These are phyloP conservation scores for Lepraria neglecta DNA, from an alignment of 495 filamentous ascomycete species.

Conservation along the genomic window DNA sequence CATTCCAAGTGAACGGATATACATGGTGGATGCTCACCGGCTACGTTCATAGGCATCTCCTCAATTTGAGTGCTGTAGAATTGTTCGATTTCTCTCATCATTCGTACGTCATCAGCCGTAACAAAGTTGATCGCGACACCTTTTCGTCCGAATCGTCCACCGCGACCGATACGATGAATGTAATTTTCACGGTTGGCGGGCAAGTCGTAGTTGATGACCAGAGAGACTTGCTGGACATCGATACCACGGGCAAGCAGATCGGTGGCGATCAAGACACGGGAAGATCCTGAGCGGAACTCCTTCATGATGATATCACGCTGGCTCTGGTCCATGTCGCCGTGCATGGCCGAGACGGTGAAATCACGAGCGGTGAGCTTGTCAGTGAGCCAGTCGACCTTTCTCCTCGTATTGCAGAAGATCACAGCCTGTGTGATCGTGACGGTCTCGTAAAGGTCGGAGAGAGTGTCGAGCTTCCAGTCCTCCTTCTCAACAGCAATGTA, in stretches of 20 bases:
- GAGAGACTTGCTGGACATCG: constrained; percentile 97
- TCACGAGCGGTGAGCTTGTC: constrained; percentile 97
- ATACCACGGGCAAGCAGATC: constrained; percentile 97
- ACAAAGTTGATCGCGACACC: constrained; percentile 99
- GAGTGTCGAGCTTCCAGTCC: constrained; percentile 99
- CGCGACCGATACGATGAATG: constrained; percentile 98
- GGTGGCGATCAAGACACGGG: constrained; percentile 95
- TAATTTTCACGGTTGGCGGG: constrained; percentile 99
- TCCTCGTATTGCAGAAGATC: constrained; percentile 99
- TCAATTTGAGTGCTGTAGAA: constrained; percentile 61
- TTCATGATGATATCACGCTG: constrained; percentile 99
- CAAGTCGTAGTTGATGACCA: constrained; percentile 99
- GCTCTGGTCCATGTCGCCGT: constrained; percentile 96
- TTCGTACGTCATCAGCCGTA: constrained; percentile 96
- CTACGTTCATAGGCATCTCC: constrained; percentile 60
- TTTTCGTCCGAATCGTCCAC: constrained; percentile 98
- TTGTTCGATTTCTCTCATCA: constrained; percentile 92
- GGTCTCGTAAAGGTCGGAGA: constrained; percentile 97
- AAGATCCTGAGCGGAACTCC: constrained; percentile 96
- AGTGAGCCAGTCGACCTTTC: constrained; percentile 99
- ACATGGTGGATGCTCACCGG: constrained; percentile 33
- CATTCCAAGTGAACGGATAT: background rate
- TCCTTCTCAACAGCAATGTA: constrained; percentile 99
- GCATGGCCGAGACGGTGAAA: constrained; percentile 99
- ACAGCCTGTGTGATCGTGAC: constrained; percentile 99